phyloP scores from a whole-genome alignment of 129 eudicot species.

The Heracleum sosnowskyi region DNA sequence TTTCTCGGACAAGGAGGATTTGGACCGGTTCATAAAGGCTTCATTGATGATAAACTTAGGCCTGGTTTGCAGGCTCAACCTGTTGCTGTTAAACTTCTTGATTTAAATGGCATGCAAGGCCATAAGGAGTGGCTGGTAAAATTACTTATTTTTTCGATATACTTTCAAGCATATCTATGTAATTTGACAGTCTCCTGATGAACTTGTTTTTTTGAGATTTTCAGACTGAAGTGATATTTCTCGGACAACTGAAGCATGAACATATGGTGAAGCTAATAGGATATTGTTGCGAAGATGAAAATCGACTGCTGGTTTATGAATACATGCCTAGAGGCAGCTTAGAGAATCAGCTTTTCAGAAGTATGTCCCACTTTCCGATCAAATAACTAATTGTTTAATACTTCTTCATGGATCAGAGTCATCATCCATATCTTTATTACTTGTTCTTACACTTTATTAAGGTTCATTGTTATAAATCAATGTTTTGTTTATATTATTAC shows the following conservation, averaged over 20 bases:
- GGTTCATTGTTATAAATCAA: no score
- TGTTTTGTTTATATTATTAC: no score
- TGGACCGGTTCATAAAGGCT: slow-evolving; percentile 89
- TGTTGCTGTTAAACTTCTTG: slow-evolving; percentile 81
- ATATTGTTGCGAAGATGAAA: slow-evolving; percentile 85
- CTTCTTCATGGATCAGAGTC: background rate
- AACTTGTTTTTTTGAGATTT: background rate
- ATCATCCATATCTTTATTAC: no score
- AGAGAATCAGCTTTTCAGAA: slow-evolving; percentile 85
- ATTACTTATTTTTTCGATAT: background rate
- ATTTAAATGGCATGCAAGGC: slow-evolving; percentile 72
- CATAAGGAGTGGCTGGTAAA: slow-evolving; percentile 87
- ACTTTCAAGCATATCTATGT: background rate
- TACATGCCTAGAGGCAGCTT: slow-evolving; percentile 96
- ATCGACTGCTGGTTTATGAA: slow-evolving; percentile 76
- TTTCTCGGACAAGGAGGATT: slow-evolving; percentile 88
- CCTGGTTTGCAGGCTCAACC: slow-evolving; percentile 77
- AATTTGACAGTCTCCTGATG: background rate
- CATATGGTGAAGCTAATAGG: slow-evolving; percentile 90
- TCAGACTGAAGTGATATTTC: slow-evolving; percentile 88
- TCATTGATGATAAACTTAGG: slow-evolving; percentile 67
- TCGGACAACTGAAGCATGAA: slow-evolving; percentile 77
- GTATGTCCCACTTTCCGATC: slow-evolving; percentile 29
- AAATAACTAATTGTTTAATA: background rate
- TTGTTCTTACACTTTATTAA: no score